Base-by-base conservation (phyloP, 768 basidiomycete genomes). In the Suillus placidus region DNA sequence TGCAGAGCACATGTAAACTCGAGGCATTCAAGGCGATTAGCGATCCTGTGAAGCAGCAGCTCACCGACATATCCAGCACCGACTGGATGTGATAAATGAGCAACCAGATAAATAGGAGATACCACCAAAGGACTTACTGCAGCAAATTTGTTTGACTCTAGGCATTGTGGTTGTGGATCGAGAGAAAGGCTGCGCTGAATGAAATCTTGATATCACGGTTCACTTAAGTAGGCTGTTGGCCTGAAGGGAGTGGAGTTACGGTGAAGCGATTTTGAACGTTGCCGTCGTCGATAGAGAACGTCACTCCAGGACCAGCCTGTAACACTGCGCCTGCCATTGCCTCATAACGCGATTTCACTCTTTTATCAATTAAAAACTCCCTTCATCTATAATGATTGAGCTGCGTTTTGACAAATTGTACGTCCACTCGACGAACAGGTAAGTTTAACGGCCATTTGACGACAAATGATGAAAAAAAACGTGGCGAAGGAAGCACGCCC, bases 31-130 rank as follows among this genome's bases (percentile, higher is more conserved):
- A 43, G 62, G 55, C 51, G 60, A 40, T 43, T 20, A 62, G 54
- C 47, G 62, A 35, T 42, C 43, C 63, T 55, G 38, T 64, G 23
- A 37, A 64, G 64, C 23, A 43, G 38, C 30, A 52, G 70, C 89
- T 76, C 70, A 94, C 94, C 95, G 76, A 97, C 95, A 76, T 97
- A 97, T 74, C 95, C 94, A 76, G 93, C 92, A 73, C 92, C 92
- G 69, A 94, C 93, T 93, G 64, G 6, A 49, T 65, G 69, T 52
- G 16, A 57, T 64, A 66, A 56, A 64, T 61, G 54, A 49, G 73
- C 38, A 63, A 61, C 35, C 51, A 51, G 62, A 40, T 37, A 34
- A 56, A 60, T 56, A 32, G 26, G 56, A 61, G 49, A 16, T 52
- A n/a, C 10, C 34, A 37, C 63, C 30, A 34, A 45, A 37, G 65